phyloP scores from a whole-genome alignment of 345 rosid genomes.

The Trapa bicornis region DNA sequence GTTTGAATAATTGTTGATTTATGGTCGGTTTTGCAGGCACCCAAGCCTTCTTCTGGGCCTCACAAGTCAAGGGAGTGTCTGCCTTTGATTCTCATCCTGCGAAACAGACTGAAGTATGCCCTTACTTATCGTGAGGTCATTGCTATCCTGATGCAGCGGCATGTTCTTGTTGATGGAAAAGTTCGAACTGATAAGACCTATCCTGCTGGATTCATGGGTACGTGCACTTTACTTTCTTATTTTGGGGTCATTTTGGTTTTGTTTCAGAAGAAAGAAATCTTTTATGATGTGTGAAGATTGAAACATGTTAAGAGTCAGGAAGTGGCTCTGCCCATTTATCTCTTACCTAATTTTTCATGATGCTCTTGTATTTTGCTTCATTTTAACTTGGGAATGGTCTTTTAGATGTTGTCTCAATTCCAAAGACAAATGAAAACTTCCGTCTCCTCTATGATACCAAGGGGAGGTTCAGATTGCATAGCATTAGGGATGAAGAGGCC shows the following conservation, averaged over 20 bases:
- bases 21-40: constrained; percentile 34
- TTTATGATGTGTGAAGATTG: too few relatives aligned
- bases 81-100: constrained; percentile 22
- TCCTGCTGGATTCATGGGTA: constrained; percentile 92
- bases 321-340: background rate
- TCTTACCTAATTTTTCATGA: background rate
- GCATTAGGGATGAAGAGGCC: constrained; percentile 67
- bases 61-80: constrained; percentile 81
- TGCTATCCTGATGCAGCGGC: too few relatives aligned
- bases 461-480: constrained; percentile 79
- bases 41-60: constrained; percentile 85
- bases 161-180: constrained; percentile 43
- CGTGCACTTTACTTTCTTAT: constrained; percentile 10
- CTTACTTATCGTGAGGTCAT: too few relatives aligned
- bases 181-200: constrained; percentile 81
- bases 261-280: background rate
- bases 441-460: constrained; percentile 21
- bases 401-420: constrained; percentile 73
- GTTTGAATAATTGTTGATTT: background rate
- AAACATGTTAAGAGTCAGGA: background rate
- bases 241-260: background rate
- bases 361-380: background rate
- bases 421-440: constrained; percentile 75
- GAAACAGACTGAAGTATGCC: too few relatives aligned
- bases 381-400: background rate